Evolutionary conservation across 2,329 filamentous ascomycete species (phyloP), one percentile per base, ranked within the genome.

Genomic region (Cordyceps cicadae): DNA sequence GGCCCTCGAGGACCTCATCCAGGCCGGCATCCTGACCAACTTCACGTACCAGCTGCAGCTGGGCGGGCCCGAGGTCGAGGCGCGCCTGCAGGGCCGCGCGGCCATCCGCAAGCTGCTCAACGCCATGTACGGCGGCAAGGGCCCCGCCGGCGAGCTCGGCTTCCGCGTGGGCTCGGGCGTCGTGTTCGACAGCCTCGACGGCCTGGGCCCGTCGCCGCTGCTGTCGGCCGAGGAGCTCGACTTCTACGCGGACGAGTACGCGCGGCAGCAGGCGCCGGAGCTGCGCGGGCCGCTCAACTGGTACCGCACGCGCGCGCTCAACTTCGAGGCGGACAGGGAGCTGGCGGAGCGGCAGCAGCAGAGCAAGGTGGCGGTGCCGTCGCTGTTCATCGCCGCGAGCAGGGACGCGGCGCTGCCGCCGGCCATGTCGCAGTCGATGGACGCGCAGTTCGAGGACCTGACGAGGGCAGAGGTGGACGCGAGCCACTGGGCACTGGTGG

Each of bases 11-110:
- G 74, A 81, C n/a, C 64, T 89, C 32, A 82, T 88, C 50, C 77
- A 77, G 49, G 76, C 71, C 65, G 69, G 78, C 59, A 68, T 71
- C 21, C 67, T 89, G 46, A 85, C 87, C 49, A 88, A 89, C 68
- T 93, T 95, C 70, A 80, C 75, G 15, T 99, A 99, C 74, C 93
- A 97, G 78, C 71, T 94, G 51, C 90, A 96, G 65, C 82, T 97
- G 56, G 82, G 80, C 1, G 85, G 86, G 21, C 84, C 85, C 0
- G 85, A 88, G 17, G 76, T 91, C 9, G 85, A 93, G 68, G 73
- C 74, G 56, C 71, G 71, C 15, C 75, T 87, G 53, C 78, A 80
- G 26, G 83, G 82, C 37, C 79, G 81, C 67, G 81, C 82, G 54
- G 81, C 83, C 60, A 81, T 96, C 57, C 79, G 84, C 54, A 81